These are phyloP conservation scores for Pancytospora philotis DNA, from an alignment of 371 early-diverging fungal species.

Conservation along the genomic window DNA sequence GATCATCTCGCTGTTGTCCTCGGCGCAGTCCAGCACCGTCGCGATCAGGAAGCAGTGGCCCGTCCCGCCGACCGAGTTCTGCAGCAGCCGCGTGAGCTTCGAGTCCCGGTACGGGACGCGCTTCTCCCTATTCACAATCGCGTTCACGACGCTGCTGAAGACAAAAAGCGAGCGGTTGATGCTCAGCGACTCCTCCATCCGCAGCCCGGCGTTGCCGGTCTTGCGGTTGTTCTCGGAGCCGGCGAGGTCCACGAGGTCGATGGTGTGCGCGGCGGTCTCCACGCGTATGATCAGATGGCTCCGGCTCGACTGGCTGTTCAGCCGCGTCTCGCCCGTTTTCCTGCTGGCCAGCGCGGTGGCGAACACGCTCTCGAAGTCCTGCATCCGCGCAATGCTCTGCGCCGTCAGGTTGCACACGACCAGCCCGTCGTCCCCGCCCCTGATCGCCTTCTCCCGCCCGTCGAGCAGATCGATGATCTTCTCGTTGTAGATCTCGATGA, in stretches of 20 bases:
- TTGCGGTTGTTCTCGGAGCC: conserved; percentile 65
- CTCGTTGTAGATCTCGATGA: conserved; percentile 68
- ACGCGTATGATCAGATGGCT: conserved; percentile 64
- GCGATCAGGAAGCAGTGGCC: conserved; percentile 65
- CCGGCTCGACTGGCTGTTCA: conserved; percentile 64
- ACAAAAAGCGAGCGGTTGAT: conserved; percentile 65
- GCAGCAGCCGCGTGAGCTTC: conserved; percentile 73
- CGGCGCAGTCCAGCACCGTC: conserved; percentile 69
- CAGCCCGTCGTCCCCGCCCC: conserved; percentile 65
- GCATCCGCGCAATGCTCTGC: conserved; percentile 61
- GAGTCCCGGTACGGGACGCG: conserved; percentile 78
- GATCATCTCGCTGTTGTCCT: conserved; percentile 71
- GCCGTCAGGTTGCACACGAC: conserved; percentile 3
- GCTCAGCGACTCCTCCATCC: conserved; percentile 67
- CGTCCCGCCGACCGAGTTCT: conserved; percentile 68
- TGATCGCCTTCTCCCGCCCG: conserved; percentile 67
- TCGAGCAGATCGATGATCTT: conserved; percentile 66
- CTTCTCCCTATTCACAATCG: conserved; percentile 63
- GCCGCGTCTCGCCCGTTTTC: conserved; percentile 64
- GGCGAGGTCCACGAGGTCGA: conserved; percentile 72
- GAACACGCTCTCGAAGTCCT: conserved; percentile 62
- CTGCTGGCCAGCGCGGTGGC: conserved; percentile 62
- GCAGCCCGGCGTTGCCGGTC: conserved; percentile 74
- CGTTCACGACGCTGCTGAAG: conserved; percentile 65
- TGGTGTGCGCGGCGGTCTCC: conserved; percentile 60